Evolutionary conservation across 345 rosid genomes (phyloP).

Genomic region (Eucalyptus pauciflora): DNA sequence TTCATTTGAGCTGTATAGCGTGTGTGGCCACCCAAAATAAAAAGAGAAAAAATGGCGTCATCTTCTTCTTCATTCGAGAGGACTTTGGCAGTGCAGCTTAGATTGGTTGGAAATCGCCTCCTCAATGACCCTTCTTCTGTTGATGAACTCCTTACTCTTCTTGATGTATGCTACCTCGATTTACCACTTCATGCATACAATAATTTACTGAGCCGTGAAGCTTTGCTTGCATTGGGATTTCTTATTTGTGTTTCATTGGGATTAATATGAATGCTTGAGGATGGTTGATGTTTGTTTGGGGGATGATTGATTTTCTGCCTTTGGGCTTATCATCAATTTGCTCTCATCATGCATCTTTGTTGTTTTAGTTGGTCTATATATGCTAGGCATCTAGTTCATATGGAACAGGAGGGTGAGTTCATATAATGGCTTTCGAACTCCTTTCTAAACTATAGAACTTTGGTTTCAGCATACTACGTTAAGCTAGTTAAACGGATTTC

Average conservation of each 20-base stretch:
- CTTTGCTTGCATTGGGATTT: background rate
- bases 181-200: background rate
- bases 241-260: background rate
- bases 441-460: background rate
- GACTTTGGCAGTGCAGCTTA: conserved; percentile 22
- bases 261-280: background rate
- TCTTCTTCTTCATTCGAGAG: conserved; percentile 2
- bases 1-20: conserved; percentile 8
- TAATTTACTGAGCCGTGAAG: background rate
- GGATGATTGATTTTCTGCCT: background rate
- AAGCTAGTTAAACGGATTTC: background rate
- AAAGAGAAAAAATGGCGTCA: conserved; percentile 27
- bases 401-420: background rate
- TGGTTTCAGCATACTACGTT: background rate
- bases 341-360: background rate
- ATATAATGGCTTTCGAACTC: background rate
- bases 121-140: conserved; percentile 33
- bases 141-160: conserved; percentile 33
- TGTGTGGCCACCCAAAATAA: background rate
- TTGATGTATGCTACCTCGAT: conserved; percentile 29
- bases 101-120: conserved; percentile 47
- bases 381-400: background rate
- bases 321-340: background rate
- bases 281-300: background rate
- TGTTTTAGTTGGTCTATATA: background rate